Percentiles rank a stretch among this genome's conserved stretches.
These are phyloP conservation scores for Alternaria sp. DNA, from an alignment of 2,329 filamentous ascomycete genomes.

Conservation along the genomic window DNA sequence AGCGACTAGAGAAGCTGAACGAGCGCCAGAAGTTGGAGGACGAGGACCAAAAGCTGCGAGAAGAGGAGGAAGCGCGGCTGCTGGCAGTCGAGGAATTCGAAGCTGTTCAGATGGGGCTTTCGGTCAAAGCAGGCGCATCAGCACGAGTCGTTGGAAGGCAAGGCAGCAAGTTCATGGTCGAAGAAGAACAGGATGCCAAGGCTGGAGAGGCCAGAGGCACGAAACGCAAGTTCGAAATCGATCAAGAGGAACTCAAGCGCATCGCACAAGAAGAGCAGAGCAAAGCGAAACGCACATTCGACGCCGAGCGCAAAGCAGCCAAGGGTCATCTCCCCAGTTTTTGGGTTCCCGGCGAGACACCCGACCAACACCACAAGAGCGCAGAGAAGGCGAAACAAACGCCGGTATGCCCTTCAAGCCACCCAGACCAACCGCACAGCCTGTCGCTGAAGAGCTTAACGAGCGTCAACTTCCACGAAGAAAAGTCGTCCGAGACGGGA, in stretches of 20 bases:
- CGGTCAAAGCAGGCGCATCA: conserved; percentile 46
- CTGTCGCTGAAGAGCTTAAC: conserved; percentile 82
- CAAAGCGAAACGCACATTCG: conserved; percentile 72
- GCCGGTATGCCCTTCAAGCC: conserved; percentile 79
- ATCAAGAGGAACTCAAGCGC: conserved; percentile 75
- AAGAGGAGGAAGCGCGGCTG: conserved; percentile 72
- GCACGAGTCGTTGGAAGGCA: conserved; percentile 50
- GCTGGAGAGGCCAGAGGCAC: conserved; percentile 46
- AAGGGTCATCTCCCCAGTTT: conserved; percentile 81
- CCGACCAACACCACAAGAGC: conserved; percentile 59
- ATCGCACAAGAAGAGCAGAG: conserved; percentile 73
- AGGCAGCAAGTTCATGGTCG: conserved; percentile 53
- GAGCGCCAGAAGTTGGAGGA: conserved; percentile 68
- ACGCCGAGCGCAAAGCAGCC: conserved; percentile 70
- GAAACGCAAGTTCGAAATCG: conserved; percentile 83
- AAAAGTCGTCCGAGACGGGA: conserved; percentile 61
- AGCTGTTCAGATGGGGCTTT: conserved; percentile 72
- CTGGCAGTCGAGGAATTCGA: conserved; percentile 84
- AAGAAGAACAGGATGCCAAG: conserved; percentile 43
- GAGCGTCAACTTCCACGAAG: conserved; percentile 76
- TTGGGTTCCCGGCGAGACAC: conserved; percentile 88
- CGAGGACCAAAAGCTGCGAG: conserved; percentile 63
- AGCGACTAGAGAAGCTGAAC: conserved; percentile 72
- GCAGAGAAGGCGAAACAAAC: conserved; percentile 61
- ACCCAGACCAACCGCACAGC: conserved; percentile 68